Conservation (phyloP, 1,284 basidiomycete genomes). For the Ganoderma lingzhi region DNA sequence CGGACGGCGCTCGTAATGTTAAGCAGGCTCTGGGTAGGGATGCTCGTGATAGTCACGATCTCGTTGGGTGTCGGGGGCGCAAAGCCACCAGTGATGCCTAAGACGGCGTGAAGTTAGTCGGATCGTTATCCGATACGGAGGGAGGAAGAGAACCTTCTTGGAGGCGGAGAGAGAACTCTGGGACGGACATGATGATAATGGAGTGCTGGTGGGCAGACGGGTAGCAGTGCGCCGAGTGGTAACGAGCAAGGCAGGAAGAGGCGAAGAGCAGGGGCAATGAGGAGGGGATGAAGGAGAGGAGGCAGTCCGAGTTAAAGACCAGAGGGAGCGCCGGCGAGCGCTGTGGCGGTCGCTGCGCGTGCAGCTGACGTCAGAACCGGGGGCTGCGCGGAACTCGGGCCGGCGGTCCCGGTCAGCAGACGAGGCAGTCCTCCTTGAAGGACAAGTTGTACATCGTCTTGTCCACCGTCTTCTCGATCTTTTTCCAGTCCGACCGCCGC, state of each 20-base stretch:
- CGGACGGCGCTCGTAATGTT: constrained; percentile 57
- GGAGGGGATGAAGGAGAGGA: background rate
- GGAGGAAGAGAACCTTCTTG: constrained; percentile 40
- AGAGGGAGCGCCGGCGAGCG: constrained; percentile 1
- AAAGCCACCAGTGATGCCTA: constrained; percentile 80
- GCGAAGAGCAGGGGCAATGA: background rate
- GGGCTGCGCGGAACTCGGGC: constrained; percentile 6
- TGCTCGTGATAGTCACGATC: constrained; percentile 58
- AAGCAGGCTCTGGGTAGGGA: constrained; percentile 47
- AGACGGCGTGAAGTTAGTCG: background rate
- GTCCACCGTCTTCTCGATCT: constrained; percentile 94
- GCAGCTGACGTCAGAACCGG: constrained; percentile 20
- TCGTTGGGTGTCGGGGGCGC: constrained; percentile 69
- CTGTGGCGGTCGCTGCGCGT: constrained; percentile 21
- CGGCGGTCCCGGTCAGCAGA: constrained; percentile 45
- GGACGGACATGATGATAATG: constrained; percentile 37
- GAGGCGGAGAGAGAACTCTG: constrained; percentile 46
- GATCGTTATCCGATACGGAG: constrained; percentile 18
- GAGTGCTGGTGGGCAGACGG: constrained; percentile 1
- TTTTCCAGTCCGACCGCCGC: constrained; percentile 94
- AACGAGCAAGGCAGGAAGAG: background rate
- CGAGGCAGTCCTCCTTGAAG: constrained; percentile 89
- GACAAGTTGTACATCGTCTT: constrained; percentile 95
- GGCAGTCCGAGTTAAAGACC: background rate
- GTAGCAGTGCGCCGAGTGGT: background rate